Conservation (phyloP, 2,329 filamentous ascomycete species). For the Penicillium hesseltinei region DNA sequence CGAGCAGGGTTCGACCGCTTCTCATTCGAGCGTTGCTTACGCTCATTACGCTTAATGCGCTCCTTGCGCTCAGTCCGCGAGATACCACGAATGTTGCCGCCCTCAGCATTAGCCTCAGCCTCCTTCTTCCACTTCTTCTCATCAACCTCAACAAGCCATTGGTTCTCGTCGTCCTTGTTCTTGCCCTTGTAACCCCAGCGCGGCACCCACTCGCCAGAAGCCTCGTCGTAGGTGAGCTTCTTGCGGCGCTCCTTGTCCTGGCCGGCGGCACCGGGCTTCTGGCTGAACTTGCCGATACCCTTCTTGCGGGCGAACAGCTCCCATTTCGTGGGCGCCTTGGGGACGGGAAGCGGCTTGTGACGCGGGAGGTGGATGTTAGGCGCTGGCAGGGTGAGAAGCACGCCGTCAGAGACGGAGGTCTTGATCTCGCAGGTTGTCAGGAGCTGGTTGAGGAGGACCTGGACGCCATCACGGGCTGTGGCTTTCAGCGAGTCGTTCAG, state of each 20-base stretch:
- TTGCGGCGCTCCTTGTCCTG: conserved; percentile 64
- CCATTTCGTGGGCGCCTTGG: conserved; percentile 88
- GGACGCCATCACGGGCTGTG: conserved; percentile 82
- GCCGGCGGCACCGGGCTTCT: conserved; percentile 50
- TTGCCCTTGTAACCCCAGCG: conserved; percentile 94
- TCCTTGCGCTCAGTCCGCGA: conserved; percentile 66
- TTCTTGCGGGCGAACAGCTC: conserved; percentile 95
- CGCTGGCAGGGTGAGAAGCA: conserved; percentile 74
- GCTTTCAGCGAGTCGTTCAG: conserved; percentile 68
- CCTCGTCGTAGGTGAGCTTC: conserved; percentile 82
- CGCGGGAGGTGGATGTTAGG: conserved; percentile 72
- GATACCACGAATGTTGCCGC: conserved; percentile 64
- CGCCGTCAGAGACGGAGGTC: conserved; percentile 62
- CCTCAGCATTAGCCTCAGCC: conserved; percentile 54
- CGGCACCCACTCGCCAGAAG: conserved; percentile 80
- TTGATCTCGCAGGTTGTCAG: conserved; percentile 81
- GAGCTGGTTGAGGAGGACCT: conserved; percentile 90
- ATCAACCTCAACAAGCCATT: conserved; percentile 93
- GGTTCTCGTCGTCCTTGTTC: conserved; percentile 77
- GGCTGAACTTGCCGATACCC: conserved; percentile 84
- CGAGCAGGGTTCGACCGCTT: conserved; percentile 42
- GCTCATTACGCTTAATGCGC: conserved; percentile 62
- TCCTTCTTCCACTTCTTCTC: conserved; percentile 70
- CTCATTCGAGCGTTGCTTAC: conserved; percentile 66
- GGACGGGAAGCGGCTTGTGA: conserved; percentile 83